Conservation (phyloP, 345 rosid genomes). For the Syzygium grande region DNA sequence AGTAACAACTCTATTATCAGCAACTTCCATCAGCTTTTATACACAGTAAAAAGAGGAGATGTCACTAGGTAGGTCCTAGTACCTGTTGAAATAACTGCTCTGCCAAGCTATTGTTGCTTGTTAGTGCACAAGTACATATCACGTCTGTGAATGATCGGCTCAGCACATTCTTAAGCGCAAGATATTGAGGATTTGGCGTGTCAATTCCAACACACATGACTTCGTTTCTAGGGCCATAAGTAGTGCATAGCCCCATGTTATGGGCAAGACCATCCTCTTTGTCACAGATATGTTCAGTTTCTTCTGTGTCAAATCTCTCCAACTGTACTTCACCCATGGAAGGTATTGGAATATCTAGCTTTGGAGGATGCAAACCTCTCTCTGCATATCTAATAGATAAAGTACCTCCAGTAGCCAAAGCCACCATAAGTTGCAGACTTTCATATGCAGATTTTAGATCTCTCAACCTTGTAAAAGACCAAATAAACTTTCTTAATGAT, state of each 20-base stretch:
- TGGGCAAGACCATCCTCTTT: slow-evolving; percentile 11
- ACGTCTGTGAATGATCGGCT: slow-evolving; percentile 54
- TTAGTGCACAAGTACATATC: slow-evolving; percentile 53
- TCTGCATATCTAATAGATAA: slow-evolving; percentile 5
- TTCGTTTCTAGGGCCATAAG: slow-evolving; percentile 6
- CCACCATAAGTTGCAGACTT: slow-evolving; percentile 67
- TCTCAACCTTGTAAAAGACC: slow-evolving; percentile 56
- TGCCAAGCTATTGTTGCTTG: slow-evolving; percentile 47
- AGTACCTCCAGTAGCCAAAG: slow-evolving; percentile 26
- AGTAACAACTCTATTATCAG: not conserved
- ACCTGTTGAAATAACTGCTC: slow-evolving; percentile 76
- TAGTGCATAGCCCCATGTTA: slow-evolving; percentile 6
- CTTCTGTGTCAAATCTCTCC: slow-evolving; percentile 20
- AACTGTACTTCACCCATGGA: slow-evolving; percentile 24
- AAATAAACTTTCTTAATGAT: slow-evolving; percentile 42
- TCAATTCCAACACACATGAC: slow-evolving; percentile 11
- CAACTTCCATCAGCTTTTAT: not conserved
- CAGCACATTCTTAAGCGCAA: slow-evolving; percentile 24
- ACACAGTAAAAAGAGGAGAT: not conserved
- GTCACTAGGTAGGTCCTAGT: not conserved
- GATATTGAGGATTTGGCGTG: slow-evolving; percentile 6
- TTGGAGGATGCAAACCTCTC: slow-evolving; percentile 31
- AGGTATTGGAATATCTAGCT: slow-evolving; percentile 68
- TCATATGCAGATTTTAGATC: slow-evolving; percentile 67
- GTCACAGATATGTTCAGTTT: slow-evolving; percentile 7